Base-by-base conservation (phyloP, 208 protist species). In the Crithidia thermophila region DNA sequence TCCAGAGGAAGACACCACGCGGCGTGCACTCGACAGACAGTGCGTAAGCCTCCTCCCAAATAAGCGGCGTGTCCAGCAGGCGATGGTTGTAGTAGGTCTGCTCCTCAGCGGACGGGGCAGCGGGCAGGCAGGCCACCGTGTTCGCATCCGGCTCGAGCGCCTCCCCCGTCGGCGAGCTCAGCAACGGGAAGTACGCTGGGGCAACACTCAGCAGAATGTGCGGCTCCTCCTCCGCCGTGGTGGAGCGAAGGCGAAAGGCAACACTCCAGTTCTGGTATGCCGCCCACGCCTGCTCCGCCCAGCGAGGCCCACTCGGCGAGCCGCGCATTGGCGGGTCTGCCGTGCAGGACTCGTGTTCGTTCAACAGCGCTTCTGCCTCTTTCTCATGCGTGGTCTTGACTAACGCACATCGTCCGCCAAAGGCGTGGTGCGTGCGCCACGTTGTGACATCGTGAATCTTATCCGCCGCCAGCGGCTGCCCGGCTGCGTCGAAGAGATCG, bases 401-500 rank as follows among this genome's bases (percentile, higher is more conserved):
- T 9, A 74, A 43, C 9, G 68, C 82, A 47, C 85, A 94, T 10
- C 86, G 85, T 3, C 75, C 88, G 49, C 83, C 84, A 56, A 94
- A 92, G 25, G 85, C 82, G 75, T 88, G 85, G 65, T 88, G 81
- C 0, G 85, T 83, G 42, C 88, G 82, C 86, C 88, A 94, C 10
- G 71, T 87, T 5, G 77, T 81, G 16, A 47, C 81, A 0, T 43
- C 21, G 20, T 73, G 72, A 7, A 47, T 27, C 18, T 77, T 81
- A 1, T 55, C 28, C 1, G 69, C 28, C 18, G 34, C 47, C 4
- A 94, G 75, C 23, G 74, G 72, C 25, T 63, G 55, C 2, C 84
- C 79, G 27, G 61, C 20, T 0, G 50, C 72, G 23, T 82, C 73
- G 46, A 76, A 77, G 25, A 80, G 57, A 37, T 39, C 69, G 62